Conservation (phyloP, 1,284 basidiomycete species). For the Austroboletus novae-zelandiae region DNA sequence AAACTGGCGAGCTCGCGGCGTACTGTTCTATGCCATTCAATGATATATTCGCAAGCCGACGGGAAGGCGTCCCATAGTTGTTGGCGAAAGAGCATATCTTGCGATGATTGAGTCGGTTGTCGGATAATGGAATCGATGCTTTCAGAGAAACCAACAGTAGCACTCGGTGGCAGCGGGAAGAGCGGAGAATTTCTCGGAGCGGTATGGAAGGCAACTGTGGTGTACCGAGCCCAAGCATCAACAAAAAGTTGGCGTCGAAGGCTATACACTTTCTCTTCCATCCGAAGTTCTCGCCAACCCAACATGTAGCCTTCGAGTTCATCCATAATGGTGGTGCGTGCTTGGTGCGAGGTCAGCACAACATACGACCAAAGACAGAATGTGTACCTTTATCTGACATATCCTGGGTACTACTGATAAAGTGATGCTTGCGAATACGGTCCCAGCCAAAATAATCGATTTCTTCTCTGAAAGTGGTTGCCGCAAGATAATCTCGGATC, state of each 20-base stretch:
- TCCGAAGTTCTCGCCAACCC: slow-evolving; percentile 33
- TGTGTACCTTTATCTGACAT: slow-evolving; percentile 20
- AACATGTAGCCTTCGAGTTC: slow-evolving; percentile 30
- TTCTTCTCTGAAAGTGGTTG: slow-evolving; percentile 24
- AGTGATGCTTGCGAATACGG: slow-evolving; percentile 27
- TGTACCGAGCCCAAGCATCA: slow-evolving; percentile 28
- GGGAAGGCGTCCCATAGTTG: slow-evolving; percentile 20
- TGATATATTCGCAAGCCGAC: slow-evolving; percentile 12
- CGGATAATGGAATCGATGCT: slow-evolving; percentile 25
- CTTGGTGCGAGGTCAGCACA: slow-evolving; percentile 18
- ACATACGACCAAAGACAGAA: not conserved
- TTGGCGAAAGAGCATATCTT: slow-evolving; percentile 7
- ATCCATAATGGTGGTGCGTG: slow-evolving; percentile 13
- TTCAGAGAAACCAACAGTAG: slow-evolving; percentile 22
- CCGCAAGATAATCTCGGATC: slow-evolving; percentile 16
- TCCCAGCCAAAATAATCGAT: slow-evolving; percentile 32
- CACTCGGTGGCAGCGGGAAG: slow-evolving; percentile 26
- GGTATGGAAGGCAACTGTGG: slow-evolving; percentile 9
- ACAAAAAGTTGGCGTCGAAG: slow-evolving; percentile 26
- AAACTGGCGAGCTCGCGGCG: slow-evolving; percentile 30
- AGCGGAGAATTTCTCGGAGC: slow-evolving; percentile 16
- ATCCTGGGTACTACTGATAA: slow-evolving; percentile 24
- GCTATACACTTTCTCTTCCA: slow-evolving; percentile 30
- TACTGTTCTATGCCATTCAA: slow-evolving; percentile 24
- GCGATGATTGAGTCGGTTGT: slow-evolving; percentile 10